Conservation (phyloP, 1,139 yeast species). For the Kodamaea sp. region DNA sequence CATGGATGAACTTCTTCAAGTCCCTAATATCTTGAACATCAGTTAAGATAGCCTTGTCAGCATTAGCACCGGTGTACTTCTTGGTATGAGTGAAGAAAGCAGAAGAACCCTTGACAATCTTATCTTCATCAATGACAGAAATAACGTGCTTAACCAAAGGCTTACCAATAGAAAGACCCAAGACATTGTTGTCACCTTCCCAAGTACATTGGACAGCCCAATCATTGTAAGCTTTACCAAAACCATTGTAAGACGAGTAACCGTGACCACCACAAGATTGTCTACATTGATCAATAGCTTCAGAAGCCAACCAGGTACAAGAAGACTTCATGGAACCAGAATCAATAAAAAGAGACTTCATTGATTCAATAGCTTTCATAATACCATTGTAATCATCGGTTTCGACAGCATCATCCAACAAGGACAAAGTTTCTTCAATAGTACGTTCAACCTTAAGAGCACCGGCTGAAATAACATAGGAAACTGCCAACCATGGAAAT, state of each 20-base stretch:
- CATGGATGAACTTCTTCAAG: constrained; percentile 31
- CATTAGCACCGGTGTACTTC: constrained; percentile 17
- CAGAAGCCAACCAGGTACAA: constrained; percentile 47
- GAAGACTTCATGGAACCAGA: constrained; percentile 49
- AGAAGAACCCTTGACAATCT: constrained; percentile 35
- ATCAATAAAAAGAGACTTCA: constrained; percentile 45
- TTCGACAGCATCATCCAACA: constrained; percentile 36
- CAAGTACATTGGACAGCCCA: constrained; percentile 53
- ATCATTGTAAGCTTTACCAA: constrained; percentile 47
- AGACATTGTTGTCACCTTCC: constrained; percentile 52
- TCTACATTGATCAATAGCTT: constrained; percentile 45
- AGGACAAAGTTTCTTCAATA: constrained; percentile 26
- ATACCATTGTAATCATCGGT: constrained; percentile 33
- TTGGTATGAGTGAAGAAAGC: constrained; percentile 39
- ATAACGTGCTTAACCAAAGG: constrained; percentile 39
- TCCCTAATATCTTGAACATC: constrained; percentile 29
- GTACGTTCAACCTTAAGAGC: constrained; percentile 36
- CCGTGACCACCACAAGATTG: constrained; percentile 55
- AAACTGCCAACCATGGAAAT: constrained; percentile 43
- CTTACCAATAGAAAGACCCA: constrained; percentile 46
- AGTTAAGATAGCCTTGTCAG: constrained; percentile 26
- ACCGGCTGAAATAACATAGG: constrained; percentile 41
- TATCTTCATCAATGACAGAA: constrained; percentile 30
- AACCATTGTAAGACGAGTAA: constrained; percentile 45
- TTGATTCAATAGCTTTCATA: constrained; percentile 35